phyloP scores from a whole-genome alignment of 164 flowering plant genomes.

The Amborella trichopoda region DNA sequence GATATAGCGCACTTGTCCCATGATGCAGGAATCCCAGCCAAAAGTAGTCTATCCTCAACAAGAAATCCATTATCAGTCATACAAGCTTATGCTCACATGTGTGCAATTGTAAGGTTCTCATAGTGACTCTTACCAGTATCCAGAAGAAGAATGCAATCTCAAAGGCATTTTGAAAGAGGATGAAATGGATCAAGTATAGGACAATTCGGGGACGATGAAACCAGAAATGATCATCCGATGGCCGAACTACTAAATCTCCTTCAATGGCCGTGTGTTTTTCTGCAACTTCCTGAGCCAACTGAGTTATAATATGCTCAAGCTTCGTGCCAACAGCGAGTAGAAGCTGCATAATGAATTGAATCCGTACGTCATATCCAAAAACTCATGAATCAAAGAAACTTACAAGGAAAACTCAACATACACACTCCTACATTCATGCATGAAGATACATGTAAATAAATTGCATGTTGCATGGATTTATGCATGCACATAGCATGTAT shows the following conservation, averaged over 20 bases:
- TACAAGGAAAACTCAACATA: too few relatives aligned
- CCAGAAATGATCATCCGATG: conserved; percentile 80
- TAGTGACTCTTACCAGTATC: conserved; percentile 66
- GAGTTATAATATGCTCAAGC: conserved; percentile 53
- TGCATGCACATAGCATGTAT: too few relatives aligned
- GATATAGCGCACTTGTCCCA: conserved; percentile 41
- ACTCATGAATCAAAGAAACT: too few relatives aligned
- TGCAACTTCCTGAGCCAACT: conserved; percentile 42
- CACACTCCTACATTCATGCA: too few relatives aligned
- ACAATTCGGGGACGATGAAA: conserved; percentile 43
- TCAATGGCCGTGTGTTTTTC: conserved; percentile 14
- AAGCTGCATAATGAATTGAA: too few relatives aligned
- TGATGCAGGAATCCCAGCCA: conserved; percentile 55
- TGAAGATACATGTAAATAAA: too few relatives aligned
- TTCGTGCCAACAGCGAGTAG: conserved; percentile 67
- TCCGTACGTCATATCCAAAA: too few relatives aligned
- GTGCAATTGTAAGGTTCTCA: too few relatives aligned
- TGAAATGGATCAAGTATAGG: conserved; percentile 59
- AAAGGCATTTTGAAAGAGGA: conserved; percentile 70
- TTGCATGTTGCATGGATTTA: too few relatives aligned
- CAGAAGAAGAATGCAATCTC: conserved; percentile 82
- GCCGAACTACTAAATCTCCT: conserved; percentile 37
- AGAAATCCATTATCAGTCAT: too few relatives aligned
- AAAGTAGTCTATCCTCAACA: conserved; percentile 12
- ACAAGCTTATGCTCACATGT: too few relatives aligned